phyloP scores from a whole-genome alignment of 371 early-diverging fungal genomes.

The Mucor circinelloides region DNA sequence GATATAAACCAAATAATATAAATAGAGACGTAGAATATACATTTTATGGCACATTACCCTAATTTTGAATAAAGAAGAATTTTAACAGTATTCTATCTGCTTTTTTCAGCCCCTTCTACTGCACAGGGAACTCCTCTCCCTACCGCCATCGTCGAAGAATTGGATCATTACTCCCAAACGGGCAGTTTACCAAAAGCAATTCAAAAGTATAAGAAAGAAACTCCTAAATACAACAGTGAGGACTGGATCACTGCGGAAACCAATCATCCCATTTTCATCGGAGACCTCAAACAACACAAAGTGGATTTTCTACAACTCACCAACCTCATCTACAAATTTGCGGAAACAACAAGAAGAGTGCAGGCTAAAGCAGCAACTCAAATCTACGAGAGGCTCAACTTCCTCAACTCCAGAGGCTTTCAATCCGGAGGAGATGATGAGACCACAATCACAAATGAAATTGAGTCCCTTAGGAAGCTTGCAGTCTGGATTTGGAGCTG shows the following conservation, averaged over 20 bases:
- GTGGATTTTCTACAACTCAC: neutral
- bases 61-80: too few species aligned
- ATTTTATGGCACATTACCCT: too few species aligned
- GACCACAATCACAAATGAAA: neutral
- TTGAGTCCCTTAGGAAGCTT: neutral
- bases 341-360: slow-evolving; percentile 6
- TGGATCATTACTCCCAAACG: neutral
- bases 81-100: too few species aligned
- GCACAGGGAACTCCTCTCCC: neutral
- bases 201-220: neutral
- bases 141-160: neutral
- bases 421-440: neutral
- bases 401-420: neutral
- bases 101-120: too few species aligned
- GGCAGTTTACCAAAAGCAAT: neutral
- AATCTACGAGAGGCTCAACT: slow-evolving; percentile 4
- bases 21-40: too few species aligned
- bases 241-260: slow-evolving; percentile 1
- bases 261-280: slow-evolving; percentile 5
- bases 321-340: neutral
- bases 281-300: slow-evolving; percentile 3
- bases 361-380: slow-evolving; percentile 8
- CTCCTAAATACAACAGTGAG: neutral
- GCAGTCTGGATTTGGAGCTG: slow-evolving; percentile 12
- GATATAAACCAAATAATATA: too few species aligned